Evolutionary conservation across 352 stramenopile genomes (phyloP).

Genomic region (Peronospora farinosa): DNA sequence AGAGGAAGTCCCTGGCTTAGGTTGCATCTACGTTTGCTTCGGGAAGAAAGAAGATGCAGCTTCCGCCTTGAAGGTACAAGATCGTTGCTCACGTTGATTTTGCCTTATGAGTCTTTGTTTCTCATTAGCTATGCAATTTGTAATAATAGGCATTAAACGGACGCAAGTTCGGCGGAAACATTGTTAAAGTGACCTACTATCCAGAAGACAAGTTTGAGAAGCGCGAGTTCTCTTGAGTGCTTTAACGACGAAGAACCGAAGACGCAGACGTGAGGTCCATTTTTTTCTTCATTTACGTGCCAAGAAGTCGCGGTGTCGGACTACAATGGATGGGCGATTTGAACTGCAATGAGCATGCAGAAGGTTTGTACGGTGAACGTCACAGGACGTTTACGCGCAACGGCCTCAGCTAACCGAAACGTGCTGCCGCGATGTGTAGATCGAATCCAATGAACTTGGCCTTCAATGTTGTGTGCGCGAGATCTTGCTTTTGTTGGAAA

Average conservation of each 20-base stretch:
- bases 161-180: slow-evolving; percentile 83
- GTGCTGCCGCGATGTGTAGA: slow-evolving; percentile 38
- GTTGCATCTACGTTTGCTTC: slow-evolving; percentile 81
- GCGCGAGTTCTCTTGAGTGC: slow-evolving; percentile 48
- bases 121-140: slow-evolving; percentile 5
- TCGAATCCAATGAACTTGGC: slow-evolving; percentile 40
- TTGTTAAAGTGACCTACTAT: slow-evolving; percentile 80
- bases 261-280: slow-evolving; percentile 15
- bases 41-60: slow-evolving; percentile 45
- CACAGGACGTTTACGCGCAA: slow-evolving; percentile 12
- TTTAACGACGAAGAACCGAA: slow-evolving; percentile 8
- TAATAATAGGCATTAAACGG: slow-evolving; percentile 61
- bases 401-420: slow-evolving; percentile 25
- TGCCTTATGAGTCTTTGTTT: neutral
- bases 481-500: slow-evolving; percentile 11
- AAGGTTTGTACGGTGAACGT: slow-evolving; percentile 35
- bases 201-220: slow-evolving; percentile 65
- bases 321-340: slow-evolving; percentile 13
- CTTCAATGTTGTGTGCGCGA: slow-evolving; percentile 31
- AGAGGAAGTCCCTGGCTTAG: slow-evolving; percentile 48
- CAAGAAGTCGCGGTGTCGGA: slow-evolving; percentile 19
- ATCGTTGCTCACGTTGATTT: neutral
- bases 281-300: slow-evolving; percentile 13
- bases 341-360: slow-evolving; percentile 8
- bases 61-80: slow-evolving; percentile 62